Percentiles rank a stretch among this genome's conserved stretches.
Conservation (phyloP, 371 early-diverging fungal genomes). For the Syncephalis plumigaleata region DNA sequence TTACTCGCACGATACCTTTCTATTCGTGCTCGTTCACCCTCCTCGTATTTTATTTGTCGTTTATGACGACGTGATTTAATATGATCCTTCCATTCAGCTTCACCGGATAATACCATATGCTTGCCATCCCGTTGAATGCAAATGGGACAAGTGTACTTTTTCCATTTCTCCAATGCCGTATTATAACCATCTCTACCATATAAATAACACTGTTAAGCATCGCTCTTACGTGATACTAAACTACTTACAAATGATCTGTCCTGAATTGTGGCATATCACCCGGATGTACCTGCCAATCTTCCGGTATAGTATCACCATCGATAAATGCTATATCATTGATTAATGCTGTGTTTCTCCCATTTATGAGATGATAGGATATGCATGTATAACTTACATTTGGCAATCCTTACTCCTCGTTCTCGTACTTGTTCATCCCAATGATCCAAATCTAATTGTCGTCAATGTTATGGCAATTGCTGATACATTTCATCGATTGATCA, state of each 20-base stretch:
- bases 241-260: constrained; percentile 5
- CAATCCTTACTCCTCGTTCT: constrained; percentile 6
- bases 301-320: constrained; percentile 9
- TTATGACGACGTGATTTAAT: constrained; percentile 37
- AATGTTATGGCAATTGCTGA: neutral
- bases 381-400: constrained; percentile 4
- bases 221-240: neutral
- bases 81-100: constrained; percentile 48
- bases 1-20: no score
- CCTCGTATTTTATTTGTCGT: constrained; percentile 8
- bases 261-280: constrained; percentile 19
- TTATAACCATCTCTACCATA: constrained; percentile 4
- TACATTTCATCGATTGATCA: neutral
- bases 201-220: neutral
- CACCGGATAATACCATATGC: constrained; percentile 37
- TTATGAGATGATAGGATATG: no score
- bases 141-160: constrained; percentile 36
- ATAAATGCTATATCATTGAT: neutral
- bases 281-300: constrained; percentile 17
- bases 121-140: constrained; percentile 21
- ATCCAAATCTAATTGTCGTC: constrained; percentile 4
- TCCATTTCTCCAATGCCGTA: constrained; percentile 35
- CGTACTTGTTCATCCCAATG: constrained; percentile 9
- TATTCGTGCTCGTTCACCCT: no score
- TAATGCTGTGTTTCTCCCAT: no score